A percentile compares a stretch with the other conserved stretches of the same genome.
These are phyloP conservation scores for Aspergillus sparsus DNA, from an alignment of 495 filamentous ascomycete genomes.

Conservation along the genomic window DNA sequence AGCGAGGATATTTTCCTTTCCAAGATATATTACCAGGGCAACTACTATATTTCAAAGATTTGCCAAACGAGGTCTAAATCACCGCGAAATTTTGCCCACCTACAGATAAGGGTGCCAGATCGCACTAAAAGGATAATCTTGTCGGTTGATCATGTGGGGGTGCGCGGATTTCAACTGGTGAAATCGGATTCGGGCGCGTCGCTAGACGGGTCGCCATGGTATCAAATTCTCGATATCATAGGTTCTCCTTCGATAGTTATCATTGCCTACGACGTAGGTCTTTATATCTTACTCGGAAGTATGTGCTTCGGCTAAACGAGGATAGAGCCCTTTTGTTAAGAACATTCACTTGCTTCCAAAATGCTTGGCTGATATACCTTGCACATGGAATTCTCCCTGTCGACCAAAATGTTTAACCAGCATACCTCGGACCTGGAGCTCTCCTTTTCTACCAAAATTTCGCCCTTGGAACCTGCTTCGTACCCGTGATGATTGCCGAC, in stretches of 20 bases:
- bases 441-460: constrained; percentile 18
- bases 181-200: too few relatives aligned
- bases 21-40: too few relatives aligned
- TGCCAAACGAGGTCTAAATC: too few relatives aligned
- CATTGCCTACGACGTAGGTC: constrained; percentile 13
- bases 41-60: too few relatives aligned
- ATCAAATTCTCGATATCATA: constrained; percentile 8
- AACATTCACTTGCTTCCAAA: not conserved
- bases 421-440: constrained; percentile 13
- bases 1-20: too few relatives aligned
- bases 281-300: not conserved
- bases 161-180: too few relatives aligned
- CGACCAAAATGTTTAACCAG: not conserved
- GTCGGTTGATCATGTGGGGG: too few relatives aligned
- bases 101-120: too few relatives aligned
- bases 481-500: not conserved
- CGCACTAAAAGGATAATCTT: too few relatives aligned
- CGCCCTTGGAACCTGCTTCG: constrained; percentile 13
- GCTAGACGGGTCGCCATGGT: constrained; percentile 19
- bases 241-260: not conserved
- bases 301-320: not conserved
- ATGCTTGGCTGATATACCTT: too few relatives aligned
- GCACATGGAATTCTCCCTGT: too few relatives aligned
- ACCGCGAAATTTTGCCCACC: too few relatives aligned
- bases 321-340: constrained; percentile 16